phyloP scores from a whole-genome alignment of 2,329 filamentous ascomycete species.

The Arthrobotrys sinensis region DNA sequence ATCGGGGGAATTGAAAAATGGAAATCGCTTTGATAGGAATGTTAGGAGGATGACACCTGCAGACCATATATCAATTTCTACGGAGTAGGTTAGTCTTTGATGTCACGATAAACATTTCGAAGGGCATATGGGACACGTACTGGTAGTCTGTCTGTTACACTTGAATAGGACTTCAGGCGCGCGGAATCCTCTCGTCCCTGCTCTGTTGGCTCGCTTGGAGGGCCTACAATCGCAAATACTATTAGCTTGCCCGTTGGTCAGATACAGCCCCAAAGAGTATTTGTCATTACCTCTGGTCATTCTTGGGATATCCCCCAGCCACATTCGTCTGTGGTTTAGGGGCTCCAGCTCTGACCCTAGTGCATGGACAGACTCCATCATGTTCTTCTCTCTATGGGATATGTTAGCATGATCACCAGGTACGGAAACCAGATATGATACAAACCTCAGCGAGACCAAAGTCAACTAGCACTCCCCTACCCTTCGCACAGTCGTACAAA shows the following conservation, averaged over 20 bases:
- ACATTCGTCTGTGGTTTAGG: slow-evolving; percentile 62
- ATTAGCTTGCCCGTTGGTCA: background rate
- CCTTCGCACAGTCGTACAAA: slow-evolving; percentile 85
- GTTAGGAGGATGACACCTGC: slow-evolving; percentile 98
- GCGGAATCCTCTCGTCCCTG: slow-evolving; percentile 94
- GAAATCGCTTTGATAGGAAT: slow-evolving; percentile 90
- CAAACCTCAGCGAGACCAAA: slow-evolving; percentile 90
- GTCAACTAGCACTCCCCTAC: slow-evolving; percentile 93
- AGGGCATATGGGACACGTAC: slow-evolving; percentile 41
- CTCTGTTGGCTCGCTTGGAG: slow-evolving; percentile 90
- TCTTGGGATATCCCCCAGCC: slow-evolving; percentile 84
- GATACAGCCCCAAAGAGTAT: background rate
- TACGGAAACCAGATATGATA: background rate
- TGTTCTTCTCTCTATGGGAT: slow-evolving; percentile 35
- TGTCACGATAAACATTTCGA: background rate
- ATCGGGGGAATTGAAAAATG: slow-evolving; percentile 99
- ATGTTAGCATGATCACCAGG: background rate
- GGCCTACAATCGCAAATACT: slow-evolving; percentile 70
- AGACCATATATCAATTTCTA: slow-evolving; percentile 93
- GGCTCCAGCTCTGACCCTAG: background rate
- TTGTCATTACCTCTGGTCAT: slow-evolving; percentile 75
- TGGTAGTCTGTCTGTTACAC: slow-evolving; percentile 92
- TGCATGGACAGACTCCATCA: slow-evolving; percentile 53
- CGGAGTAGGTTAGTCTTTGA: background rate
- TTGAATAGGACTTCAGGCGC: slow-evolving; percentile 97